A percentile compares a stretch with the other conserved stretches of the same genome.
Evolutionary conservation across 305 asterid genomes (phyloP).

Genomic region (Solanum hybrid): DNA sequence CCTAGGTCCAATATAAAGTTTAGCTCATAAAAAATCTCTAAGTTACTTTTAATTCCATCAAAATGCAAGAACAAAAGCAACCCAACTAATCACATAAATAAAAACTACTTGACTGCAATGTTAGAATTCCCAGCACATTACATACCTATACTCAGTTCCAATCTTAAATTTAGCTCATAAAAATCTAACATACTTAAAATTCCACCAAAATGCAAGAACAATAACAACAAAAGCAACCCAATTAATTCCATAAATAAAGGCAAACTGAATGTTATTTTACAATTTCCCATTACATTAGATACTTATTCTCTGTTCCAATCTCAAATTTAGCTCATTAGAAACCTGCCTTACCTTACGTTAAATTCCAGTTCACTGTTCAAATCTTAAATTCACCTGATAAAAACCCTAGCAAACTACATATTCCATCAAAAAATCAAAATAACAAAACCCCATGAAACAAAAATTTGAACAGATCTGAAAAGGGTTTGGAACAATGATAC

Average conservation of each 20-base stretch:
- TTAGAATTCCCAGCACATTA: too few species aligned
- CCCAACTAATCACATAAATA: not conserved
- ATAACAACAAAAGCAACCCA: not conserved
- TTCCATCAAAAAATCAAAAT: not conserved
- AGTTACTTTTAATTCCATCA: not conserved
- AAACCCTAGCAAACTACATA: too few species aligned
- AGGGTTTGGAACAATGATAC: slow-evolving; percentile 17
- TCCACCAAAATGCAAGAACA: not conserved
- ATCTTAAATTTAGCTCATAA: not conserved
- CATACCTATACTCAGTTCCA: not conserved
- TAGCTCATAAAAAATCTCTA: not conserved
- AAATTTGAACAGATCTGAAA: slow-evolving; percentile 29
- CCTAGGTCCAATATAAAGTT: not conserved
- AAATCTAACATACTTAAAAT: not conserved
- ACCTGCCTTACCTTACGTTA: too few species aligned
- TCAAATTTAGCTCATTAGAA: too few species aligned
- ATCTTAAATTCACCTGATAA: too few species aligned
- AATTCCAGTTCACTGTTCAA: too few species aligned
- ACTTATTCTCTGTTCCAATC: not conserved
- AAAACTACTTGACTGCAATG: not conserved
- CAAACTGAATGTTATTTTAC: not conserved
- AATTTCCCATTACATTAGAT: not conserved
- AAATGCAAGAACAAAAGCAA: too few species aligned
- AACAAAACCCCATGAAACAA: not conserved
- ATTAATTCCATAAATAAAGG: not conserved